These are phyloP conservation scores for Moniliophthora roreri DNA, from an alignment of 1,284 basidiomycete species.

Conservation along the genomic window DNA sequence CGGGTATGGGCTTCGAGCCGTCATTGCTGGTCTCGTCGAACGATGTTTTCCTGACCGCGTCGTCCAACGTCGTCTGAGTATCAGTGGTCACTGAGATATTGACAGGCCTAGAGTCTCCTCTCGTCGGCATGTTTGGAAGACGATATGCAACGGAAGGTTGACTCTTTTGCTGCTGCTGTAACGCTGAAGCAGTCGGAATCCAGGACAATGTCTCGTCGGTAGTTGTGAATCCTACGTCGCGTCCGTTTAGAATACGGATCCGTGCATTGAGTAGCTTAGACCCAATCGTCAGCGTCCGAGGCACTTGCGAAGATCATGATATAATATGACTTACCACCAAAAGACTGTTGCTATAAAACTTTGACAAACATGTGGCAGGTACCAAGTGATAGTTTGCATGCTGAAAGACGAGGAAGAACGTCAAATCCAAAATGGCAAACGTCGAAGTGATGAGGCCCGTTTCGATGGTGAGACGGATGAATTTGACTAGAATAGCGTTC, in stretches of 20 bases:
- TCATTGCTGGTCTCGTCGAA: too few species aligned
- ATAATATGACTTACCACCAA: constrained; percentile 8
- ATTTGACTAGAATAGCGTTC: neutral
- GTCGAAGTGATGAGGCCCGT: constrained; percentile 12
- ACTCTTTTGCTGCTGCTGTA: too few species aligned
- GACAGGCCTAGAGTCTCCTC: too few species aligned
- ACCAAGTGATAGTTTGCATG: constrained; percentile 17
- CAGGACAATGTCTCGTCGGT: neutral
- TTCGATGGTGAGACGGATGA: constrained; percentile 14
- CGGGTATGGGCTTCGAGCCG: too few species aligned
- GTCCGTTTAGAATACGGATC: neutral
- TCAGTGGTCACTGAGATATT: too few species aligned
- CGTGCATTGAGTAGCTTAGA: neutral
- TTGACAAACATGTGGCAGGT: constrained; percentile 14
- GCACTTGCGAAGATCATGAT: neutral
- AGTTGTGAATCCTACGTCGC: neutral
- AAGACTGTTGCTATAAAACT: constrained; percentile 17
- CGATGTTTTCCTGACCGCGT: too few species aligned
- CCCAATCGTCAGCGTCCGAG: neutral
- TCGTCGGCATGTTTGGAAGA: too few species aligned
- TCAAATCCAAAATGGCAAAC: constrained; percentile 13
- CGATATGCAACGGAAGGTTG: too few species aligned
- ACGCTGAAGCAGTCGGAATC: too few species aligned
- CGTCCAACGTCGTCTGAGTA: too few species aligned
- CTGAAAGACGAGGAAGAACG: constrained; percentile 10